Evolutionary conservation across 768 basidiomycete genomes (phyloP), one percentile per base, ranked within the genome.

Genomic region (Tricholoma sp.): DNA sequence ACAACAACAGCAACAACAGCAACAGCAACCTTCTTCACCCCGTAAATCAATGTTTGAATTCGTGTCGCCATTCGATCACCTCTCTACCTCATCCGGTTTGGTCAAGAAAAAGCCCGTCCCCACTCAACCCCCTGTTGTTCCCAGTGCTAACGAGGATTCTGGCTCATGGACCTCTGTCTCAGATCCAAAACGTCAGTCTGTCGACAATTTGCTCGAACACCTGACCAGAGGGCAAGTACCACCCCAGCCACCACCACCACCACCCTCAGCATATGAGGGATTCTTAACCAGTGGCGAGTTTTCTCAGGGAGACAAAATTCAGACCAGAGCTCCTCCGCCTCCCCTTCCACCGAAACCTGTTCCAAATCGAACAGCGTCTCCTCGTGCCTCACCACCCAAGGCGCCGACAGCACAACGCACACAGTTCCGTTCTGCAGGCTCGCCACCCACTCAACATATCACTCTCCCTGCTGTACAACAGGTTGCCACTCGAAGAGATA

Each of bases 11-110:
- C 63, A 62, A 39, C 72, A 71, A 24, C 68, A 66, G 32, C 78
- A 77, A 50, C 80, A 76, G 56, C 74, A 80, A 3, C 83, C 86
- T 0, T 81, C 89, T 31, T 85, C 87, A 41, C 80, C 86, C 20
- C 86, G 84, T 63, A 86, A 88, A 69, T 88, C 89, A 50, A 83
- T 91, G 80, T 94, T 94, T 62, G 89, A 92, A 37, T 93, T 89
- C 58, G 79, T 87, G 50, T 91, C 89, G 50, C 86, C 91, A 2
- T 92, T 93, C 62, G 91, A 94, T 62, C 90, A 88, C 24, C 78
- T 93, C 47, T 78, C 83, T 7, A 72, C 78, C n/a, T 66, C 80
- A 34, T 59, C 80, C 0, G 66, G 68, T 41, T 54, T 77, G 15
- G 68, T 80, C 54, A 88, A 87, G 75, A 89, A 90, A 68, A 90